phyloP scores from a whole-genome alignment of 2,329 filamentous ascomycete species.

The Claviceps arundinis region DNA sequence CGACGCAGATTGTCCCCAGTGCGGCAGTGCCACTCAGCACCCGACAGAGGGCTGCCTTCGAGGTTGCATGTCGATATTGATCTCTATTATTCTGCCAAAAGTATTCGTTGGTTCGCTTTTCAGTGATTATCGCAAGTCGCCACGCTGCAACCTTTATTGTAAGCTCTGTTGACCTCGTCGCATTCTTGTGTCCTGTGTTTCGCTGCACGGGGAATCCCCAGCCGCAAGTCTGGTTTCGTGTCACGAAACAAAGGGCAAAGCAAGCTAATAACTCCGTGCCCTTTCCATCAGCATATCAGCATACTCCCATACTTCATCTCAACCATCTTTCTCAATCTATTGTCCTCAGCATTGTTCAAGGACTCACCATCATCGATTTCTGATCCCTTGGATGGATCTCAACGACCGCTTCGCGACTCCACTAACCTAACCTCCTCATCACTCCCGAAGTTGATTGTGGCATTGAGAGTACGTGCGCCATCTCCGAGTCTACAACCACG shows the following conservation, averaged over 20 bases:
- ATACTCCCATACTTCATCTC: conserved; percentile 1
- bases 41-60: not conserved
- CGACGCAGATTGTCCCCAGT: conserved; percentile 1
- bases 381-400: conserved; percentile 2
- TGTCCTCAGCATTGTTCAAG: not conserved
- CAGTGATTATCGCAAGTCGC: conserved; percentile 20
- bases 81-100: conserved; percentile 24
- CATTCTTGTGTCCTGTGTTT: not conserved
- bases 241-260: conserved; percentile 1
- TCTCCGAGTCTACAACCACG: conserved; percentile 5
- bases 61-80: conserved; percentile 18
- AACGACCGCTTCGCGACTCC: conserved; percentile 4
- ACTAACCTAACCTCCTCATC: conserved; percentile 2
- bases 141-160: conserved; percentile 22
- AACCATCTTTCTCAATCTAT: conserved; percentile 3
- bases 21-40: not conserved
- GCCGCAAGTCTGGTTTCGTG: conserved; percentile 5
- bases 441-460: conserved; percentile 14
- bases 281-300: not conserved
- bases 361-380: not conserved
- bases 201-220: conserved; percentile 1
- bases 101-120: conserved; percentile 24
- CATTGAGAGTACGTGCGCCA: conserved; percentile 12
- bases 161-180: conserved; percentile 7
- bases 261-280: conserved; percentile 4